A percentile compares a stretch with the other conserved stretches of the same genome.
Evolutionary conservation across 306 rosid genomes (phyloP).

Genomic region (Cucumis melo): DNA sequence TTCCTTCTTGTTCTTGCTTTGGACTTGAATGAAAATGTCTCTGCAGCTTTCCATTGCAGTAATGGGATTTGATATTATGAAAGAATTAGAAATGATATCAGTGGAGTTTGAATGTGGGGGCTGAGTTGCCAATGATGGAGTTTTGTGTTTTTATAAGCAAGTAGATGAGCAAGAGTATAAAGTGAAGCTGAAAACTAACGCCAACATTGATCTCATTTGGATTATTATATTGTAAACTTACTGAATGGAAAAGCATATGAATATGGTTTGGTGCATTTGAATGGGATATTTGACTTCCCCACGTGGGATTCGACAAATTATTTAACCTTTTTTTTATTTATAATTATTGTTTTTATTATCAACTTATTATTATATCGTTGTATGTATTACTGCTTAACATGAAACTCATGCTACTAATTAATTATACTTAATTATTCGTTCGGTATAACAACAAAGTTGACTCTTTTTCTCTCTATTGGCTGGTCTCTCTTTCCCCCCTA

Average conservation of each 20-base stretch:
- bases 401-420: not conserved
- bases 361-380: not conserved
- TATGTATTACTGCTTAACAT: not conserved
- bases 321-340: no score
- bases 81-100: not conserved
- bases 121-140: not conserved
- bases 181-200: not conserved
- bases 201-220: not conserved
- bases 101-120: not conserved
- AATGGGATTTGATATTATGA: not conserved
- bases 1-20: conserved; percentile 10
- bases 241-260: not conserved
- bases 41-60: conserved; percentile 32
- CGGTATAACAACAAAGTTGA: not conserved
- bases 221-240: not conserved
- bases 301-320: not conserved
- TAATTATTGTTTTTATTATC: not conserved
- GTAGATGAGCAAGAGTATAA: not conserved
- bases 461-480: not conserved
- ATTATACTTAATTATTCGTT: not conserved
- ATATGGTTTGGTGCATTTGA: not conserved
- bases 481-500: not conserved
- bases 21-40: conserved; percentile 11
- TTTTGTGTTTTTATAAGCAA: conserved; percentile 1
- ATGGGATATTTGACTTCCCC: not conserved